These are phyloP conservation scores for Suhomyces panamericanus DNA, from an alignment of 1,139 yeast species.

Conservation along the genomic window DNA sequence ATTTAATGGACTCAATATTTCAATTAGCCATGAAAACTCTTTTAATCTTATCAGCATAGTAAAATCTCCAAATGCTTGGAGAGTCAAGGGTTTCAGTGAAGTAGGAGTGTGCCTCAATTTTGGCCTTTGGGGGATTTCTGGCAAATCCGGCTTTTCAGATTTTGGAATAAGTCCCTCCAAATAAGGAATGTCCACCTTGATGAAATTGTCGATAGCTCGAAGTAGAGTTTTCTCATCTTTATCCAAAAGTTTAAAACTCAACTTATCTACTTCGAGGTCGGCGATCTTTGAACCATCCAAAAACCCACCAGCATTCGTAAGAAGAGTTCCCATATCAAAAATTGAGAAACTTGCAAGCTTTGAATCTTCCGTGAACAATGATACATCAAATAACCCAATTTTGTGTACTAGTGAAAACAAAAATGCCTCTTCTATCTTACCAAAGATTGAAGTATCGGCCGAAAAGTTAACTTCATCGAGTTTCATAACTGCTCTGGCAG, in stretches of 20 bases:
- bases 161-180: slow-evolving; percentile 12
- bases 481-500: slow-evolving; percentile 8
- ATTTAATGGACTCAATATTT: slow-evolving; percentile 18
- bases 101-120: not conserved
- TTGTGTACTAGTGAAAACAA: slow-evolving; percentile 14
- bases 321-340: slow-evolving; percentile 11
- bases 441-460: slow-evolving; percentile 9
- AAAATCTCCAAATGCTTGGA: slow-evolving; percentile 16
- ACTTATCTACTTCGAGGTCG: slow-evolving; percentile 15
- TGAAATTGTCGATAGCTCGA: slow-evolving; percentile 12
- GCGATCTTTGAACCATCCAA: slow-evolving; percentile 17
- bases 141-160: too few relatives aligned
- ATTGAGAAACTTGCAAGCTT: slow-evolving; percentile 12
- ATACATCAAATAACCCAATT: slow-evolving; percentile 11
- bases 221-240: slow-evolving; percentile 12
- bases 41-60: slow-evolving; percentile 17
- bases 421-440: slow-evolving; percentile 7
- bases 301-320: slow-evolving; percentile 20
- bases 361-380: slow-evolving; percentile 12
- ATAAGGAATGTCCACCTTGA: slow-evolving; percentile 24
- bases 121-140: not conserved
- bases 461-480: slow-evolving; percentile 5
- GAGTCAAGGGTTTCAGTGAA: not conserved
- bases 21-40: slow-evolving; percentile 16
- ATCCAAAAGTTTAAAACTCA: slow-evolving; percentile 17